These are phyloP conservation scores for Aspergillus indologenus DNA, from an alignment of 495 filamentous ascomycete genomes.

Conservation along the genomic window DNA sequence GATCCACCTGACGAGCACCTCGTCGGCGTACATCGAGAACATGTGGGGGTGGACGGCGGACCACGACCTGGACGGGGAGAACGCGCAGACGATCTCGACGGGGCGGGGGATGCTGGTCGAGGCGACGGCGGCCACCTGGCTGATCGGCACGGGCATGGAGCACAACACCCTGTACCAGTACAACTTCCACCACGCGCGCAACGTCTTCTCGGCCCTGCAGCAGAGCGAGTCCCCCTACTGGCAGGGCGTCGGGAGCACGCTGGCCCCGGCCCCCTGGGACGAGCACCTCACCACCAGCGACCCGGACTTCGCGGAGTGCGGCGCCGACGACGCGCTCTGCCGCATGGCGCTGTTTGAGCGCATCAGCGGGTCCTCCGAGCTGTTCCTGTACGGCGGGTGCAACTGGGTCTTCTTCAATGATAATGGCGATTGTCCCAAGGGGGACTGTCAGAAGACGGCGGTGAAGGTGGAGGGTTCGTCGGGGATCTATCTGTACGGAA, in stretches of 20 bases:
- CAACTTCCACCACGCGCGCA: slow-evolving; percentile 45
- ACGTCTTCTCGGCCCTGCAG: slow-evolving; percentile 47
- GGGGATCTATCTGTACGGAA: slow-evolving; percentile 38
- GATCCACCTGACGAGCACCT: slow-evolving; percentile 45
- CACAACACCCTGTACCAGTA: slow-evolving; percentile 52
- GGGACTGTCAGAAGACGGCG: slow-evolving; percentile 45
- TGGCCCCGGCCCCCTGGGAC: slow-evolving; percentile 47
- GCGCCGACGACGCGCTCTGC: slow-evolving; percentile 31
- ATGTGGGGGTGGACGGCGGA: slow-evolving; percentile 60
- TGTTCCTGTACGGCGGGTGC: slow-evolving; percentile 54
- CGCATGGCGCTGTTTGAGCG: slow-evolving; percentile 41
- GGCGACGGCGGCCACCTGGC: slow-evolving; percentile 41
- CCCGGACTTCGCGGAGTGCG: slow-evolving; percentile 38
- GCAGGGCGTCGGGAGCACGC: slow-evolving; percentile 36
- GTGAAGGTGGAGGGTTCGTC: slow-evolving; percentile 33
- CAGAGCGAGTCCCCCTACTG: slow-evolving; percentile 49
- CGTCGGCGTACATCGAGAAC: slow-evolving; percentile 54
- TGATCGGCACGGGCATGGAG: slow-evolving; percentile 42
- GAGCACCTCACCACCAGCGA: slow-evolving; percentile 35
- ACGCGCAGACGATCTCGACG: slow-evolving; percentile 43
- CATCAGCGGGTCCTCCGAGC: slow-evolving; percentile 39
- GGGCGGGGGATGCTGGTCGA: slow-evolving; percentile 52
- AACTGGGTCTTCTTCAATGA: slow-evolving; percentile 54
- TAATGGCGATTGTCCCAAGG: slow-evolving; percentile 30
- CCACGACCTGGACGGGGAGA: slow-evolving; percentile 45